A percentile compares a stretch with the other conserved stretches of the same genome.
phyloP scores from a whole-genome alignment of 352 stramenopile genomes.

The Phytophthora nicotianae region DNA sequence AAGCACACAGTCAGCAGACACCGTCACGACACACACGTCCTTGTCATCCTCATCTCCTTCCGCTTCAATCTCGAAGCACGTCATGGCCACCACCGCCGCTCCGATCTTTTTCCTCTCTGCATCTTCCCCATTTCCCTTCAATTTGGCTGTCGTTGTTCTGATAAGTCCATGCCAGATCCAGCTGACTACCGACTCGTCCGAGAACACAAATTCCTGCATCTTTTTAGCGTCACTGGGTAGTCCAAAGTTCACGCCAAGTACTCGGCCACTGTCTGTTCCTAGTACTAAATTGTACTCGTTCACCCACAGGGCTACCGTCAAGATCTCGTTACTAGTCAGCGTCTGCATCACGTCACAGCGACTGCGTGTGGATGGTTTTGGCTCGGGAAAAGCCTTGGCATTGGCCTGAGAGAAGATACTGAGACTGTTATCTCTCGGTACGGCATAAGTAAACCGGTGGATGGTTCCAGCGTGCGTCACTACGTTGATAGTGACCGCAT shows the following conservation, averaged over 20 bases:
- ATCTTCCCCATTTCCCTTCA: conserved; percentile 41
- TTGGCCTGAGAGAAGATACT: conserved; percentile 69
- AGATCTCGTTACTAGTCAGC: conserved; percentile 57
- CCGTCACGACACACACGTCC: conserved; percentile 71
- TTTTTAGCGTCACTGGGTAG: conserved; percentile 45
- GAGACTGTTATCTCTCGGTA: conserved; percentile 29
- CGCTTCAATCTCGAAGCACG: conserved; percentile 64
- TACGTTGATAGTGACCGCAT: conserved; percentile 61
- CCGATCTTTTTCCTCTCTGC: conserved; percentile 27
- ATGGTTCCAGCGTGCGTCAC: conserved; percentile 73
- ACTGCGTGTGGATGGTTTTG: conserved; percentile 41
- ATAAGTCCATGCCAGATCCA: conserved; percentile 79
- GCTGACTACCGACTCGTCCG: conserved; percentile 65
- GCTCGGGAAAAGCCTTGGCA: conserved; percentile 43
- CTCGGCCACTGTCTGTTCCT: conserved; percentile 59
- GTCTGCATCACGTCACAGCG: conserved; percentile 53
- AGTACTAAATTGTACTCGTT: conserved; percentile 83
- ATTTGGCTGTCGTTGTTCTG: conserved; percentile 46
- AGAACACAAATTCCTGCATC: conserved; percentile 75
- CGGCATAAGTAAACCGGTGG: conserved; percentile 66
- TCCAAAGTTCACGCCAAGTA: conserved; percentile 77
- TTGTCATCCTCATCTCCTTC: conserved; percentile 47
- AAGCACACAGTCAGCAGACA: conserved; percentile 72
- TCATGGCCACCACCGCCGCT: conserved; percentile 55
- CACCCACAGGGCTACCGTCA: conserved; percentile 70